Base-by-base conservation (phyloP, 2,329 filamentous ascomycete species). In the Fusarium dlaminii region DNA sequence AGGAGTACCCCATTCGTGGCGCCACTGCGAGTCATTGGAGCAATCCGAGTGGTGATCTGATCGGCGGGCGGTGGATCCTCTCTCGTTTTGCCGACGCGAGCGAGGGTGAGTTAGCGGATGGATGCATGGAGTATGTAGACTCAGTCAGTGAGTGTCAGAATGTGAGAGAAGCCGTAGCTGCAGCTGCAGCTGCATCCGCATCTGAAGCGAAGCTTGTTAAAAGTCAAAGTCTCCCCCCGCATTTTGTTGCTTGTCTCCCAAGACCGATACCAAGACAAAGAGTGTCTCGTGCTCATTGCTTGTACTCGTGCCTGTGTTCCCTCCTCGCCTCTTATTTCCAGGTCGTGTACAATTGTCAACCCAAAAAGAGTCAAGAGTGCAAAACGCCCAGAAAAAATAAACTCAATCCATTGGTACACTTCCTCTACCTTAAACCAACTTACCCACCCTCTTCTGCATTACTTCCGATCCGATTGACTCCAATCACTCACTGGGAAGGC, bases 21-120 rank as follows among this genome's bases (percentile, higher is more conserved):
- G 63, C 75, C 75, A 77, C 75, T 68, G 62, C 75, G 75, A 77
- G 75, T 77, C 75, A 77, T 77, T 74, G 62, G 55, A 46, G 57
- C 66, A 62, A 49, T 71, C 66, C 60, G 46, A 62, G 36, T 57
- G 64, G 68, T 78, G 76, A 74, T 78, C 67, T 71, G 76, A 76
- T 78, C 76, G 76, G 73, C 76, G 72, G 75, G 63, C 76, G 72
- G 76, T 78, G 76, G 75, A 76, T 68, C 64, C 67, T 51, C 48
- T 39, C 48, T 39, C 27, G 27, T 48, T 56, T 67, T 70, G 73
- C 66, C 66, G 64, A 69, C 65, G 52, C 46, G 37, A 32, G 29
- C 48, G 48, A 51, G 48, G 22, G 22, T 34, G 42, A 24, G 22
- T 48, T 48, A 54, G 32, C 18, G 48, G 29, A 20, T 34, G 32